Evolutionary conservation across 2,329 filamentous ascomycete species (phyloP).

Genomic region (Zymoseptoria crescenta): DNA sequence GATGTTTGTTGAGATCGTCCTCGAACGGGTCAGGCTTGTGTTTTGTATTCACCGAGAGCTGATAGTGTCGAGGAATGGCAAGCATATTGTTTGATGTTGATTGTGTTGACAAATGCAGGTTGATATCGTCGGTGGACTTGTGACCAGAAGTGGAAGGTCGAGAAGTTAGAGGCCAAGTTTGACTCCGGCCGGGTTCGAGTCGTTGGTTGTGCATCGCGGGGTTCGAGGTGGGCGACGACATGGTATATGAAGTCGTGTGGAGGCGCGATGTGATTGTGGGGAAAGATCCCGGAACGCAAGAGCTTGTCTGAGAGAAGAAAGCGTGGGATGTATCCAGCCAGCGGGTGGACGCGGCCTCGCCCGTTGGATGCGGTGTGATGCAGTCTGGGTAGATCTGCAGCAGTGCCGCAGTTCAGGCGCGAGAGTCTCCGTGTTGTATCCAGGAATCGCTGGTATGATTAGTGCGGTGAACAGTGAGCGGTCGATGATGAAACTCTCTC

Average conservation of each 20-base stretch:
- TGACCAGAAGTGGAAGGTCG: constrained; percentile 4
- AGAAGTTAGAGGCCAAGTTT: constrained; percentile 16
- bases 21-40: constrained; percentile 18
- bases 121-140: constrained; percentile 4
- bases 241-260: constrained; percentile 11
- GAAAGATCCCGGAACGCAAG: not conserved
- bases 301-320: not conserved
- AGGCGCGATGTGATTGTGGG: not conserved
- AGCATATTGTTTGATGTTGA: constrained; percentile 6
- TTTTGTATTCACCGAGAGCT: not conserved
- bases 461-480: constrained; percentile 12
- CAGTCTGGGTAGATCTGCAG: not conserved
- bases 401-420: constrained; percentile 9
- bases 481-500: constrained; percentile 2
- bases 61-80: constrained; percentile 1
- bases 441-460: not conserved
- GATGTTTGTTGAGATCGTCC: constrained; percentile 25
- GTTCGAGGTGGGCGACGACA: constrained; percentile 9
- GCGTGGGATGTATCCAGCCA: not conserved
- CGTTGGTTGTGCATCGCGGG: constrained; percentile 5
- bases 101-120: constrained; percentile 10
- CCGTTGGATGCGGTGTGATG: not conserved
- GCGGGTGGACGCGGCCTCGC: not conserved
- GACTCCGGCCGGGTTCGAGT: constrained; percentile 13
- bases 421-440: constrained; percentile 1